Evolutionary conservation across 257 asterid species (phyloP).

Genomic region (Jacaranda mimosifolia): DNA sequence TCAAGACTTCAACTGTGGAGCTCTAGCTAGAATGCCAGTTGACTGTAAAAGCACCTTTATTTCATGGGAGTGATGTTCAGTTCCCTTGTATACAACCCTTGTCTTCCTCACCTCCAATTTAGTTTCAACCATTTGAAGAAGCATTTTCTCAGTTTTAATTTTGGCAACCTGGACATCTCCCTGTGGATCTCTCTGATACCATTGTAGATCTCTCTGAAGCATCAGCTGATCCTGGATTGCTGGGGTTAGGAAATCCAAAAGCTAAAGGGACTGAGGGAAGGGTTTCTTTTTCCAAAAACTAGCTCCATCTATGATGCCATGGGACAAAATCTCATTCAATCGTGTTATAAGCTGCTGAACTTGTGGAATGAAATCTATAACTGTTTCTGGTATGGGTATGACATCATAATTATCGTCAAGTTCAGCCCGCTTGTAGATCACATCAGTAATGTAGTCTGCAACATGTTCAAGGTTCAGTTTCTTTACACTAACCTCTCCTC

Average conservation of each 20-base stretch:
- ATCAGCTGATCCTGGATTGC: conserved; percentile 94
- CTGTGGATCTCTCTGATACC: conserved; percentile 67
- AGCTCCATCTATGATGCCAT: conserved; percentile 88
- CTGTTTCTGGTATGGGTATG: conserved; percentile 95
- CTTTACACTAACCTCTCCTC: conserved; percentile 97
- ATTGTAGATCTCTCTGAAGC: conserved; percentile 66
- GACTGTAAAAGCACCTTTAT: too few relatives aligned
- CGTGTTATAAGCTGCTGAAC: conserved; percentile 93
- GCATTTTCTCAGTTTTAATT: too few relatives aligned
- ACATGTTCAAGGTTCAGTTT: conserved; percentile 84
- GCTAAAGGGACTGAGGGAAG: conserved; percentile 68
- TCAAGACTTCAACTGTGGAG: too few relatives aligned
- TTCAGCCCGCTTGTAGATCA: conserved; percentile 86
- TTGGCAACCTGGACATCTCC: conserved; percentile 88
- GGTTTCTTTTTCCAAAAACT: conserved; percentile 91
- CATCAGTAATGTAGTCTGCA: conserved; percentile 83
- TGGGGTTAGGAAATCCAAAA: conserved; percentile 81
- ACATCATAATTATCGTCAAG: conserved; percentile 92
- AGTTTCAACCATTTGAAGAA: too few relatives aligned
- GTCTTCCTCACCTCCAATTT: too few relatives aligned
- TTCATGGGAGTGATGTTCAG: too few relatives aligned
- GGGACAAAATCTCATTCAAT: conserved; percentile 93
- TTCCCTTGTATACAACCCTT: too few relatives aligned
- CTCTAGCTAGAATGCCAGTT: too few relatives aligned
- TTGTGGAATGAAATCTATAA: conserved; percentile 99